These are phyloP conservation scores for Hortiboletus campestris DNA, from an alignment of 768 basidiomycete genomes.

Conservation along the genomic window DNA sequence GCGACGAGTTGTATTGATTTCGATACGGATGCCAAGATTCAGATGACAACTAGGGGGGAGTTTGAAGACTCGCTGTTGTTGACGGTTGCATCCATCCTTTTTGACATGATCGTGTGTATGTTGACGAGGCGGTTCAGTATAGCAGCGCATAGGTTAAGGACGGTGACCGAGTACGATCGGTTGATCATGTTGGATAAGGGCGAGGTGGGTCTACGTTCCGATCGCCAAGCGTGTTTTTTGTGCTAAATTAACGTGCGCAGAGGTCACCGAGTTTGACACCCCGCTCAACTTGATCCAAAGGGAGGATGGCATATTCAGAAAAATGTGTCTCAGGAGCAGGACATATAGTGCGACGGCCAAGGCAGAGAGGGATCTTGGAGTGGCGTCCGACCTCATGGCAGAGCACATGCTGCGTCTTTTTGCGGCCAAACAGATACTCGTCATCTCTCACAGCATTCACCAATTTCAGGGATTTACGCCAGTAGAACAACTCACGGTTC, in stretches of 20 bases:
- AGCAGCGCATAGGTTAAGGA: constrained; percentile 71
- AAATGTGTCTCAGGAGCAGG: constrained; percentile 71
- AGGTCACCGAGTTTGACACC: constrained; percentile 60
- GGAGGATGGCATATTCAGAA: constrained; percentile 61
- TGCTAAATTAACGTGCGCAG: background rate
- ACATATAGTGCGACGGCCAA: constrained; percentile 53
- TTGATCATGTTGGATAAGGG: constrained; percentile 69
- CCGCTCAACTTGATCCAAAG: constrained; percentile 65
- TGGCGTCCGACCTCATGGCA: too few relatives aligned
- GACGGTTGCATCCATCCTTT: constrained; percentile 49
- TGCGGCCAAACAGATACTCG: too few relatives aligned
- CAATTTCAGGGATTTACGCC: too few relatives aligned
- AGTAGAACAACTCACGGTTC: too few relatives aligned
- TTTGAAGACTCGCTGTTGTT: constrained; percentile 73
- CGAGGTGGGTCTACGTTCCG: constrained; percentile 17
- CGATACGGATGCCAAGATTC: constrained; percentile 87
- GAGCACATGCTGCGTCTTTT: too few relatives aligned
- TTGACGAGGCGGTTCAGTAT: constrained; percentile 2
- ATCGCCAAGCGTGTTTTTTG: background rate
- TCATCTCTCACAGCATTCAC: too few relatives aligned
- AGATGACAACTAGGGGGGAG: constrained; percentile 81
- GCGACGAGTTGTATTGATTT: constrained; percentile 87
- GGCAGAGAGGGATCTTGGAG: constrained; percentile 18
- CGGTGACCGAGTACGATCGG: constrained; percentile 79
- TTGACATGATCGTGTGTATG: too few relatives aligned